Conservation (phyloP, 2,329 filamentous ascomycete species). For the Elsinoe arachidis region DNA sequence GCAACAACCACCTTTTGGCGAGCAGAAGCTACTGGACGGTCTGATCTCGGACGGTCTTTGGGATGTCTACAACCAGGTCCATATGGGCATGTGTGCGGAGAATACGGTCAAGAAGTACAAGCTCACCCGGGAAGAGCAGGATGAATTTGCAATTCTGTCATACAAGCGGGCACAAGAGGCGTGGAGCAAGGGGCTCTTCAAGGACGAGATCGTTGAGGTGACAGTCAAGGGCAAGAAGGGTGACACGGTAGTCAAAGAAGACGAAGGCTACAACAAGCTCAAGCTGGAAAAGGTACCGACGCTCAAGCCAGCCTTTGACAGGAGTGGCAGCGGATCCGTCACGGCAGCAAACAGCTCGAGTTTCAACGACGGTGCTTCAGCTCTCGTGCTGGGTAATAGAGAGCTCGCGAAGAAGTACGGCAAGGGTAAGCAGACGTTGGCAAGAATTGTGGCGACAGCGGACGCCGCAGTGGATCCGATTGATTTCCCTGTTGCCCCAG, state of each 20-base stretch:
- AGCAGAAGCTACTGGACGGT: slow-evolving; percentile 81
- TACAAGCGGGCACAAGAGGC: slow-evolving; percentile 86
- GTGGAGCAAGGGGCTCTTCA: slow-evolving; percentile 74
- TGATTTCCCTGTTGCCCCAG: slow-evolving; percentile 87
- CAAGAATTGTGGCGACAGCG: slow-evolving; percentile 73
- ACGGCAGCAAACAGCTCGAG: slow-evolving; percentile 92
- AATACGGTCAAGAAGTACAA: slow-evolving; percentile 81
- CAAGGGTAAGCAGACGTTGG: slow-evolving; percentile 68
- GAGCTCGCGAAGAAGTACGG: slow-evolving; percentile 75
- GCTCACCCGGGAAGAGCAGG: slow-evolving; percentile 77
- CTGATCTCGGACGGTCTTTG: slow-evolving; percentile 90
- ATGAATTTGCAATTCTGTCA: slow-evolving; percentile 79
- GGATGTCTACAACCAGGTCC: slow-evolving; percentile 93
- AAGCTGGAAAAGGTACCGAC: slow-evolving; percentile 78
- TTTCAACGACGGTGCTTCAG: slow-evolving; percentile 89
- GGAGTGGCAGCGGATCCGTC: slow-evolving; percentile 77
- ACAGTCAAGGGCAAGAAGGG: slow-evolving; percentile 79
- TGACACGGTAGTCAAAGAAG: slow-evolving; percentile 65
- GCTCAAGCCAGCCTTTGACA: slow-evolving; percentile 84
- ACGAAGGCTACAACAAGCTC: slow-evolving; percentile 83
- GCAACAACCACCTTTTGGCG: slow-evolving; percentile 74
- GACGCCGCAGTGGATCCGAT: slow-evolving; percentile 87
- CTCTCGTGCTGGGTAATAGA: slow-evolving; percentile 75
- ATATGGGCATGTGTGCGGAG: slow-evolving; percentile 97
- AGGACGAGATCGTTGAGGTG: slow-evolving; percentile 83